A percentile compares a stretch with the other conserved stretches of the same genome.
These are phyloP conservation scores for Trichoderma pleuroti DNA, from an alignment of 2,329 filamentous ascomycete genomes.

Conservation along the genomic window DNA sequence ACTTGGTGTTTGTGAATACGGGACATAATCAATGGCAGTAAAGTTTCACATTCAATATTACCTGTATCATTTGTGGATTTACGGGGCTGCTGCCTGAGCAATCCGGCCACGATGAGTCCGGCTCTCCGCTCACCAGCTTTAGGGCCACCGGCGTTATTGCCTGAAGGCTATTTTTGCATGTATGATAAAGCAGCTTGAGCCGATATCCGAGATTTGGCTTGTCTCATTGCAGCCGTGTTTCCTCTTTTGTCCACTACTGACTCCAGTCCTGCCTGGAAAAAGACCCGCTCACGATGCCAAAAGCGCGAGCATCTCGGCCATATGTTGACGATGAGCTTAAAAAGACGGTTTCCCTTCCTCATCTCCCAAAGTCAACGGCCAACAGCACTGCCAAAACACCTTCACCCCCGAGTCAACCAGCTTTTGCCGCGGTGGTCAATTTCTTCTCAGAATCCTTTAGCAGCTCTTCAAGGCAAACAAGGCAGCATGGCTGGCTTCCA, in stretches of 20 bases:
- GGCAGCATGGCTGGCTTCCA: slow-evolving; percentile 1
- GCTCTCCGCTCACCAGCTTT: not conserved
- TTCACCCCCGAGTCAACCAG: not conserved
- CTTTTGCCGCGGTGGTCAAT: not conserved
- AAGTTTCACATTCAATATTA: not conserved
- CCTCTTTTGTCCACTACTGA: not conserved
- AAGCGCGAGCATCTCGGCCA: not conserved
- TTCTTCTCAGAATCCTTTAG: not conserved
- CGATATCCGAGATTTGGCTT: not conserved
- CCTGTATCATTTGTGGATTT: not conserved
- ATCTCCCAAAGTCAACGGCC: not conserved
- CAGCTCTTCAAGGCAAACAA: not conserved
- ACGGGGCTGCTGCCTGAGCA: slow-evolving; percentile 1
- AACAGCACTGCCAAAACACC: not conserved
- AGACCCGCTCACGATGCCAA: not conserved
- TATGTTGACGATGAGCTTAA: not conserved
- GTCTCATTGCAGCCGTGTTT: not conserved
- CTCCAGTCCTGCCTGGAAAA: not conserved
- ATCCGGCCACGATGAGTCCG: not conserved
- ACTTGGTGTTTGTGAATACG: not conserved
- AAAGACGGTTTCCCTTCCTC: not conserved
- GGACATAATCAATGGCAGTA: not conserved
- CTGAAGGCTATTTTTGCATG: not conserved
- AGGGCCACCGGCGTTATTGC: not conserved
- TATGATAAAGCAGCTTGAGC: not conserved